Evolutionary conservation across 179 eudicot species (phyloP).

Genomic region (Silene vulgaris): DNA sequence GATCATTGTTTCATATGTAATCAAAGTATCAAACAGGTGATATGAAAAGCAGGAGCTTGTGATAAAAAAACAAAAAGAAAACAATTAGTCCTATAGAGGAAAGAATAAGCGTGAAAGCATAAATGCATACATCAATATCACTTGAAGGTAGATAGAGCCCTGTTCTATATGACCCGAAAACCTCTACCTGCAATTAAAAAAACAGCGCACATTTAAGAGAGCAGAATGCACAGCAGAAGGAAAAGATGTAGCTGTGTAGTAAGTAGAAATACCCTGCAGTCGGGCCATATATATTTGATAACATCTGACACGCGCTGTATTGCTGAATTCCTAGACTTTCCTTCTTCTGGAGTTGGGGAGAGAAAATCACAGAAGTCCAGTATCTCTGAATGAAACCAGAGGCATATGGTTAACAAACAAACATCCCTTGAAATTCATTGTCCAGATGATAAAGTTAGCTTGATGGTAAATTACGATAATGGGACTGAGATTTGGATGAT

Average conservation of each 20-base stretch:
- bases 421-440: not conserved
- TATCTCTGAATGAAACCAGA: conserved; percentile 53
- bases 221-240: not conserved
- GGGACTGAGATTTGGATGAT: not conserved
- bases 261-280: conserved; percentile 51
- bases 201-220: conserved; percentile 2
- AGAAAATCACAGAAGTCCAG: conserved; percentile 91
- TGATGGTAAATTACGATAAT: not conserved
- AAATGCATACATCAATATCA: conserved; percentile 82
- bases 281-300: conserved; percentile 84
- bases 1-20: not conserved
- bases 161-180: conserved; percentile 91
- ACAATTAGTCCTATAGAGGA: not conserved
- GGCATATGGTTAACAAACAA: conserved; percentile 15
- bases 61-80: not conserved
- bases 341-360: conserved; percentile 86
- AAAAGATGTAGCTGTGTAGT: not conserved
- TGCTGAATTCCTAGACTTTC: conserved; percentile 57
- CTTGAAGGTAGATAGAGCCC: conserved; percentile 95
- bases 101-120: not conserved
- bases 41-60: not conserved
- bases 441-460: conserved; percentile 2
- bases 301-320: conserved; percentile 69
- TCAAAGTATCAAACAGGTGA: not conserved
- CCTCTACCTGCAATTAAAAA: conserved; percentile 62